Evolutionary conservation across 2,329 filamentous ascomycete genomes (phyloP).

Genomic region (Monosporascus sp.): DNA sequence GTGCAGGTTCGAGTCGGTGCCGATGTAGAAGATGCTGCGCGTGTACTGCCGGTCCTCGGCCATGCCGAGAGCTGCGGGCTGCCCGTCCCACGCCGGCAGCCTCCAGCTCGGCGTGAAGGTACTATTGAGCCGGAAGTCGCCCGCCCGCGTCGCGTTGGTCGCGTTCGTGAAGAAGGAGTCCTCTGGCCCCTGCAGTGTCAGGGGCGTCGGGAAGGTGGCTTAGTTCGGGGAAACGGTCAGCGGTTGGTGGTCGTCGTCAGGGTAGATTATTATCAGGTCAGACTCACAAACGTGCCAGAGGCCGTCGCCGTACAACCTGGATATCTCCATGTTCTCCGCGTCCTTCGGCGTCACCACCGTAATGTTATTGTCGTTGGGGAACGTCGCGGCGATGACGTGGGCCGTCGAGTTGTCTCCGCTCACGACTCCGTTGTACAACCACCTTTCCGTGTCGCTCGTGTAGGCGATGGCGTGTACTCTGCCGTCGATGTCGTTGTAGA

Average conservation of each 20-base stretch:
- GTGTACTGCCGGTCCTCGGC: constrained; percentile 21
- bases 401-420: constrained; percentile 22
- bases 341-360: constrained; percentile 29
- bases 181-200: constrained; percentile 15
- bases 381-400: constrained; percentile 25
- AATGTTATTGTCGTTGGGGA: constrained; percentile 25
- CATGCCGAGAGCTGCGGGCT: constrained; percentile 21
- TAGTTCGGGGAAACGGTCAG: background rate
- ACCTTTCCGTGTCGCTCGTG: constrained; percentile 15
- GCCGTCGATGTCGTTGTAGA: constrained; percentile 29
- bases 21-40: constrained; percentile 32
- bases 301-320: constrained; percentile 20
- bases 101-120: constrained; percentile 17
- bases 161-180: constrained; percentile 1
- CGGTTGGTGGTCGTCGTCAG: no score
- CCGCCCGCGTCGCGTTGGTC: constrained; percentile 20
- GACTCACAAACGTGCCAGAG: constrained; percentile 29
- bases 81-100: constrained; percentile 27
- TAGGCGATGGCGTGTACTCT: constrained; percentile 28
- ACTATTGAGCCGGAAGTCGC: constrained; percentile 10
- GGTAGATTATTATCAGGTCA: background rate
- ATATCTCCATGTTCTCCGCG: constrained; percentile 25
- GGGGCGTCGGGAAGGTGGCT: constrained; percentile 29
- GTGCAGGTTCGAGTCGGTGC: constrained; percentile 30
- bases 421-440: constrained; percentile 26